Percentiles rank a stretch among this genome's conserved stretches.
phyloP scores from a whole-genome alignment of 768 basidiomycete species.

The Termitomyces sp. region DNA sequence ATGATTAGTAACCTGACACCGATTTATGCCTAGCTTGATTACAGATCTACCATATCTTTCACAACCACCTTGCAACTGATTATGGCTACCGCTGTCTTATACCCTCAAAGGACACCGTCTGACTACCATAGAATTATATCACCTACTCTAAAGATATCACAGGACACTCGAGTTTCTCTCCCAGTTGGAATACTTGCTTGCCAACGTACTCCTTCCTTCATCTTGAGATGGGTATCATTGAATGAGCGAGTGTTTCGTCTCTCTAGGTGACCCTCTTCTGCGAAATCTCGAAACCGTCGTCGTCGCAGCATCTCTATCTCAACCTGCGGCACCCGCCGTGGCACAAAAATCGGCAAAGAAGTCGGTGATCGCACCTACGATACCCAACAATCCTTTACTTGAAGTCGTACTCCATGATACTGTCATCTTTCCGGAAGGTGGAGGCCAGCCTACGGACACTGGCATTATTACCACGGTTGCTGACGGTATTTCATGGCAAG shows the following conservation, averaged over 20 bases:
- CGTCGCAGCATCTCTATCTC: constrained; percentile 42
- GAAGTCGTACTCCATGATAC: constrained; percentile 73
- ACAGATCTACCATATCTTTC: too few relatives aligned
- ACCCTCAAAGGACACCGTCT: constrained; percentile 38
- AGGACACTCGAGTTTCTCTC: constrained; percentile 41
- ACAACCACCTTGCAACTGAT: background rate
- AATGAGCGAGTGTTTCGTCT: constrained; percentile 5
- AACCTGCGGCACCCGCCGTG: constrained; percentile 29
- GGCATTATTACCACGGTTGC: constrained; percentile 44
- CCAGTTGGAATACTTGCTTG: constrained; percentile 78
- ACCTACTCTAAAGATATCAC: constrained; percentile 47
- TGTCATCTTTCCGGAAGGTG: constrained; percentile 75
- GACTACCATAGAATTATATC: constrained; percentile 66
- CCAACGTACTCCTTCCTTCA: constrained; percentile 45
- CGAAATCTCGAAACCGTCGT: constrained; percentile 52
- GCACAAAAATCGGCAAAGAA: constrained; percentile 51
- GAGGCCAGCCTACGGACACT: constrained; percentile 76
- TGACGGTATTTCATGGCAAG: constrained; percentile 46
- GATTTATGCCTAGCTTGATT: background rate
- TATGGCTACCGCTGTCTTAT: constrained; percentile 35
- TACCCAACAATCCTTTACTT: constrained; percentile 41
- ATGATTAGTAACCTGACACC: background rate
- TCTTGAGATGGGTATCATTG: background rate
- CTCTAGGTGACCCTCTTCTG: constrained; percentile 64
- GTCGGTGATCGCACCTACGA: constrained; percentile 41